phyloP scores from a whole-genome alignment of 805 yeast species.

The Myxozyma vanderwaltii region DNA sequence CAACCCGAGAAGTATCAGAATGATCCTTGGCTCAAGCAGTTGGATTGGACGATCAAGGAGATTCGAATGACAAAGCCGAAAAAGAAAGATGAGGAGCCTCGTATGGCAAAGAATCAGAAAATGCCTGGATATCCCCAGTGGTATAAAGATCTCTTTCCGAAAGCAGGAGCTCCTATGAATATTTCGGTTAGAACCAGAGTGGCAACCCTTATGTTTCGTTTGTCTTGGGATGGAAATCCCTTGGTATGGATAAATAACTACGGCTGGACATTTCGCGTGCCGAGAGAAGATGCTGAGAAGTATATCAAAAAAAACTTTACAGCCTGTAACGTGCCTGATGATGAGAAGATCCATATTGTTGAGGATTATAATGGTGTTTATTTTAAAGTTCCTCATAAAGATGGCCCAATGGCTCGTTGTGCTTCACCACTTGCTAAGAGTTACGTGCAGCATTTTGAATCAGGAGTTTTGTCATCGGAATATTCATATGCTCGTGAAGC shows the following conservation, averaged over 20 bases:
- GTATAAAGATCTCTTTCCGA: slow-evolving; percentile 65
- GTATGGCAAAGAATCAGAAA: slow-evolving; percentile 61
- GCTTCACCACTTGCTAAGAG: slow-evolving; percentile 77
- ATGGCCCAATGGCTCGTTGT: slow-evolving; percentile 73
- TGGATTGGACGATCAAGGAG: slow-evolving; percentile 77
- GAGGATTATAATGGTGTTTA: slow-evolving; percentile 42
- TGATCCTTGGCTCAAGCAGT: slow-evolving; percentile 90
- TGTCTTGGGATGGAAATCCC: slow-evolving; percentile 86
- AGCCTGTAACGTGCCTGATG: slow-evolving; percentile 33
- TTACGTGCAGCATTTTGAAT: slow-evolving; percentile 70
- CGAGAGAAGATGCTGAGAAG: slow-evolving; percentile 38
- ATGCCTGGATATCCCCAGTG: slow-evolving; percentile 92
- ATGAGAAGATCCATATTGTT: slow-evolving; percentile 34
- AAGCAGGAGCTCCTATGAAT: slow-evolving; percentile 50
- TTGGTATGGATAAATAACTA: slow-evolving; percentile 72
- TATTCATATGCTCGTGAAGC: slow-evolving; percentile 76
- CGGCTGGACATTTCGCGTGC: slow-evolving; percentile 89
- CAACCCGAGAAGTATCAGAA: slow-evolving; percentile 42
- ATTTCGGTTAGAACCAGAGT: slow-evolving; percentile 72
- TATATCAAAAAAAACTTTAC: slow-evolving; percentile 46
- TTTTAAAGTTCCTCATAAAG: slow-evolving; percentile 86
- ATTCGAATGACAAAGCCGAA: slow-evolving; percentile 64
- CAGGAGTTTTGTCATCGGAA: slow-evolving; percentile 69
- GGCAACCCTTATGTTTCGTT: slow-evolving; percentile 71
- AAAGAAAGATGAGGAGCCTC: slow-evolving; percentile 49